phyloP scores from a whole-genome alignment of 495 filamentous ascomycete genomes.

The Podospora conica region DNA sequence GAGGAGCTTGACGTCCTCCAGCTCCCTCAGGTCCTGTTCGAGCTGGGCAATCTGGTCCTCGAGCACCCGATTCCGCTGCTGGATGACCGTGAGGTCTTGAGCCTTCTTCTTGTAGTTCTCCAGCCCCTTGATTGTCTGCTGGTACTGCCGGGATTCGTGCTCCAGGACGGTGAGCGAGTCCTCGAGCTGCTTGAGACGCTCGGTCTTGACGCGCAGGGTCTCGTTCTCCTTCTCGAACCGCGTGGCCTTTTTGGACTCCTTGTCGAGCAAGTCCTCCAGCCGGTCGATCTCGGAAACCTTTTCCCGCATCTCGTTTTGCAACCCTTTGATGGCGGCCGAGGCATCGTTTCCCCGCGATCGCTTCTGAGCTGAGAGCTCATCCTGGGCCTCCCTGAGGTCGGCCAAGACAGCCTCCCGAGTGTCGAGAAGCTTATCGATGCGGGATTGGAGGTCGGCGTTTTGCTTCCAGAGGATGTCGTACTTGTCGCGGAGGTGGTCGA shows the following conservation, averaged over 20 bases:
- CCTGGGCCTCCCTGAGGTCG: slow-evolving; percentile 23
- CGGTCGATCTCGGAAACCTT: slow-evolving; percentile 33
- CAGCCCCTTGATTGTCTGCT: slow-evolving; percentile 71
- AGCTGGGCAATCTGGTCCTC: slow-evolving; percentile 39
- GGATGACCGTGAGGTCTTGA: slow-evolving; percentile 46
- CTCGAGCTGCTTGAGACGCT: slow-evolving; percentile 38
- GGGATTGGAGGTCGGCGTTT: slow-evolving; percentile 29
- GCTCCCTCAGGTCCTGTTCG: slow-evolving; percentile 62
- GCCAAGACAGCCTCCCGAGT: slow-evolving; percentile 24
- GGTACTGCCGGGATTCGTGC: slow-evolving; percentile 64
- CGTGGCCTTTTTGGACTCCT: slow-evolving; percentile 23
- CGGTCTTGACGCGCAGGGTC: slow-evolving; percentile 38
- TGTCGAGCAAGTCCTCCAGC: slow-evolving; percentile 34
- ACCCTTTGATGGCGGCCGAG: slow-evolving; percentile 25
- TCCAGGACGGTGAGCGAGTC: slow-evolving; percentile 61
- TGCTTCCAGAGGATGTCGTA: slow-evolving; percentile 26
- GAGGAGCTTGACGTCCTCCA: slow-evolving; percentile 53
- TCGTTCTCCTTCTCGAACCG: slow-evolving; percentile 40
- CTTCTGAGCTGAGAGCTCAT: slow-evolving; percentile 27
- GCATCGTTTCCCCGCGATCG: slow-evolving; percentile 24
- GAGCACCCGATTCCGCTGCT: slow-evolving; percentile 44
- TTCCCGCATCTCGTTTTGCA: slow-evolving; percentile 38
- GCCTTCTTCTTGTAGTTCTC: slow-evolving; percentile 73
- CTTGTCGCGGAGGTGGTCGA: slow-evolving; percentile 26
- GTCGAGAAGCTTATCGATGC: slow-evolving; percentile 30